Evolutionary conservation across 108 stramenopile genomes (phyloP), one percentile per base, ranked within the genome.

Genomic region (Nitzschia palea): DNA sequence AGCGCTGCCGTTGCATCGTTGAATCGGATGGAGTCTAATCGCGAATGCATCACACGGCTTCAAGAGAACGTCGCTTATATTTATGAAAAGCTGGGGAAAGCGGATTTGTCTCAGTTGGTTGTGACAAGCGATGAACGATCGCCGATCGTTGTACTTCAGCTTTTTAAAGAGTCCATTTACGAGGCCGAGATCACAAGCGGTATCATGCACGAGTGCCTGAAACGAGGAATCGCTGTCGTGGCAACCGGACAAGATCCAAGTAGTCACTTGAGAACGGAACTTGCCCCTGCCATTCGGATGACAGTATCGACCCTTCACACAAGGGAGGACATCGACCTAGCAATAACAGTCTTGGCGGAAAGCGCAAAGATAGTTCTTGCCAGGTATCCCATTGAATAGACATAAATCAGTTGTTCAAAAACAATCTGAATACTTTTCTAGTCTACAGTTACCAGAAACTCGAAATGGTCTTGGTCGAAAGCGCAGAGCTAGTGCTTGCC

Each of bases 221-320:
- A 65, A 22, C 32, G 69, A 4, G 90, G 89, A 23, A 78, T 90
- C 34, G 87, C 85, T 15, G 61, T 89, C 10, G 86, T 89, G 6
- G 84, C 90, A n/a, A 90, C 90, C 15, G 67, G 79, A 25, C 78
- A 81, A 40, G 78, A 81, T 30, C 66, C 65, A 17, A 77, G 65
- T 25, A 61, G 80, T 44, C 71, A 82, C 54, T 30, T 89, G 55
- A 77, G 81, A 45, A 69, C 80, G 29, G 77, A 80, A n/a, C 82
- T 89, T 18, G 80, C 85, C n/a, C 91, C 94, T 2, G 74, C 79
- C 44, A 80, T 95, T 53, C 82, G 94, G 28, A 65, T 95, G 44
- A 83, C 81, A 25, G 81, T 90, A 5, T 81, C 85, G 28, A 79
- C 82, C 3, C 61, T 78, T 44, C 91, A 93, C 54, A 83, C 85